A percentile compares a stretch with the other conserved stretches of the same genome.
These are phyloP conservation scores for Cynara cardunculus DNA, from an alignment of 129 eudicot species.

Conservation along the genomic window DNA sequence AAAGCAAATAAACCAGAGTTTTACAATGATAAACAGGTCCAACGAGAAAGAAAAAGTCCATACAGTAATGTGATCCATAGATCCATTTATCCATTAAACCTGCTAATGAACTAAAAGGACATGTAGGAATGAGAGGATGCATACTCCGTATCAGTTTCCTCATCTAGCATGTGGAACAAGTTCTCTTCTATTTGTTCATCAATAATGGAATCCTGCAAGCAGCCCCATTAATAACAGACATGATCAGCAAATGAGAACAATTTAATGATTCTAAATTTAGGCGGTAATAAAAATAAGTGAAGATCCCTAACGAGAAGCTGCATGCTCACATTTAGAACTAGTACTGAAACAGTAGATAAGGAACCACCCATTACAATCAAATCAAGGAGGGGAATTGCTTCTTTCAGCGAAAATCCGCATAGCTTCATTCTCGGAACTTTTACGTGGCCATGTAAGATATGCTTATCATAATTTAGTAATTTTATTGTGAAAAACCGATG, in stretches of 20 bases:
- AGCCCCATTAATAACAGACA: conserved; percentile 26
- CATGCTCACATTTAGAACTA: conserved; percentile 3
- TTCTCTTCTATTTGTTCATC: conserved; percentile 87
- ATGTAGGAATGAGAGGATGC: conserved; percentile 29
- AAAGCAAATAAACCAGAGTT: conserved; percentile 10
- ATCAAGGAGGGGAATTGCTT: not conserved
- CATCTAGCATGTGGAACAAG: conserved; percentile 92
- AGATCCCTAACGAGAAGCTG: not conserved
- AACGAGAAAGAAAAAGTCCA: conserved; percentile 1
- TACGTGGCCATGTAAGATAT: conserved; percentile 13
- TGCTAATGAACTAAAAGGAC: conserved; percentile 1
- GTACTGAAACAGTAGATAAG: not conserved
- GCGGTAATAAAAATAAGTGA: not conserved
- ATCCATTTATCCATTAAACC: not conserved
- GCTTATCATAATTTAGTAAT: not conserved
- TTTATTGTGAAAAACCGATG: not conserved
- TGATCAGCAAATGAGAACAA: conserved; percentile 8
- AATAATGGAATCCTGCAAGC: conserved; percentile 70
- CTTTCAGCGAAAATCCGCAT: not conserved
- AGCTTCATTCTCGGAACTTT: not conserved
- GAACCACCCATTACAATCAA: not conserved
- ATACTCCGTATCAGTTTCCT: conserved; percentile 93
- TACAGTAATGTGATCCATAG: not conserved
- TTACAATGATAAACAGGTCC: conserved; percentile 9
- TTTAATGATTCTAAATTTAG: conserved; percentile 10